Percentiles rank a stretch among this genome's conserved stretches.
These are phyloP conservation scores for Clonostachys byssicola DNA, from an alignment of 2,329 filamentous ascomycete species.

Conservation along the genomic window DNA sequence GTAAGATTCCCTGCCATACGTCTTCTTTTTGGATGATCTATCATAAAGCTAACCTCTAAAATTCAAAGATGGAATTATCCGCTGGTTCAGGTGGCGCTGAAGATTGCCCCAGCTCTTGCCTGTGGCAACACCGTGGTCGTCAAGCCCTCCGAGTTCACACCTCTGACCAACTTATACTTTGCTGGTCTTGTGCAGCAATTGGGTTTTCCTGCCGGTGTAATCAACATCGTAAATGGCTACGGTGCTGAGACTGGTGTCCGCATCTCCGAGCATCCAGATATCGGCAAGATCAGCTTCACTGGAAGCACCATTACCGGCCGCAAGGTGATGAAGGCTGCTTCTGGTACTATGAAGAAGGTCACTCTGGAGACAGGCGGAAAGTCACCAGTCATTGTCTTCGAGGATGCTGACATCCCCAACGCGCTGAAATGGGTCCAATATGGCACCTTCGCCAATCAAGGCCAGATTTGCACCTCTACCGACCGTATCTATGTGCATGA, in stretches of 20 bases:
- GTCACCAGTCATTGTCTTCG: constrained; percentile 60
- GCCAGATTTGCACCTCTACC: constrained; percentile 73
- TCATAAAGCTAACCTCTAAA: too few species aligned
- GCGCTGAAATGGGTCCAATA: constrained; percentile 37
- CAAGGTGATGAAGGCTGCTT: constrained; percentile 60
- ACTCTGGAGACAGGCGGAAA: constrained; percentile 73
- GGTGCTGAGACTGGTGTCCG: constrained; percentile 29
- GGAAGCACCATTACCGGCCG: constrained; percentile 63
- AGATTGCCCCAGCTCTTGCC: constrained; percentile 32
- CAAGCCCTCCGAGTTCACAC: constrained; percentile 38
- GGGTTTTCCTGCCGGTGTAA: constrained; percentile 35
- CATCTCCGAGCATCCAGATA: constrained; percentile 13
- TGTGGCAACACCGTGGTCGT: constrained; percentile 34
- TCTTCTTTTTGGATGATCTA: too few species aligned
- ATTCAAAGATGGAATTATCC: constrained; percentile 55
- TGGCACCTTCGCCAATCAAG: constrained; percentile 63
- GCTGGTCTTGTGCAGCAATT: constrained; percentile 29
- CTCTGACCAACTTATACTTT: constrained; percentile 24
- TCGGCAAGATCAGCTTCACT: constrained; percentile 62
- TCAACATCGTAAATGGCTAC: constrained; percentile 34
- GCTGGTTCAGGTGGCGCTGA: constrained; percentile 19
- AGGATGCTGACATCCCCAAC: constrained; percentile 59
- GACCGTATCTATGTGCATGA: constrained; percentile 66
- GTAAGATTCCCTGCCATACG: too few species aligned
- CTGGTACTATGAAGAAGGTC: constrained; percentile 63